phyloP scores from a whole-genome alignment of 345 rosid species.

The Camelina laxa region DNA sequence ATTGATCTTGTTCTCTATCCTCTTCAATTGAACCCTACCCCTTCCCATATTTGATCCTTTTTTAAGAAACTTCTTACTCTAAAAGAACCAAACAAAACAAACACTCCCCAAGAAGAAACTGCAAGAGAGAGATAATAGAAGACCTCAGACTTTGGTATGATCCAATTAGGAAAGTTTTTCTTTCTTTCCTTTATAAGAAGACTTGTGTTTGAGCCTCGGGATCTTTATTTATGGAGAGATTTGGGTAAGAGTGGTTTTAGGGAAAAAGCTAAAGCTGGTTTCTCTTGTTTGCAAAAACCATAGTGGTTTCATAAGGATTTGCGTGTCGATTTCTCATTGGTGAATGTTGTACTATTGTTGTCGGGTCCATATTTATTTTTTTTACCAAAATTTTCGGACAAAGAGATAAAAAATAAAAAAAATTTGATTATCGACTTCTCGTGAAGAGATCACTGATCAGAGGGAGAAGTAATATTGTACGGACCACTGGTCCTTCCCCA shows the following conservation, averaged over 20 bases:
- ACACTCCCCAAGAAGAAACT: slow-evolving; percentile 41
- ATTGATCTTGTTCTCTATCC: slow-evolving; percentile 85
- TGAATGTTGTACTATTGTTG: slow-evolving; percentile 12
- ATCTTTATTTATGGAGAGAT: slow-evolving; percentile 47
- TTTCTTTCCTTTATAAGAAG: slow-evolving; percentile 33
- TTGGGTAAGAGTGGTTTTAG: slow-evolving; percentile 48
- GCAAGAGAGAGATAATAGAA: slow-evolving; percentile 36
- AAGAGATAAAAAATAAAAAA: background rate
- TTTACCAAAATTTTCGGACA: background rate
- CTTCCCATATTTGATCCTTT: slow-evolving; percentile 58
- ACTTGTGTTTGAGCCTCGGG: slow-evolving; percentile 41
- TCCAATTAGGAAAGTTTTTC: slow-evolving; percentile 46
- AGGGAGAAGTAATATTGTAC: slow-evolving; percentile 40
- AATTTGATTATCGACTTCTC: slow-evolving; percentile 33
- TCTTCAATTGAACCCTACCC: slow-evolving; percentile 89
- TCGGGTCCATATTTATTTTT: slow-evolving; percentile 25
- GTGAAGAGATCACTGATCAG: slow-evolving; percentile 34
- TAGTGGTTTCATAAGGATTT: slow-evolving; percentile 27
- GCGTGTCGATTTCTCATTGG: slow-evolving; percentile 50
- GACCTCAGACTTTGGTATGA: slow-evolving; percentile 44
- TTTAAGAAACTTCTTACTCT: slow-evolving; percentile 21
- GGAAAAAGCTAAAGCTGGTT: slow-evolving; percentile 38
- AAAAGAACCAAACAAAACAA: slow-evolving; percentile 51
- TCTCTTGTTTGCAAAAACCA: slow-evolving; percentile 29
- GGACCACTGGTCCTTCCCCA: slow-evolving; percentile 46